Percentiles rank a stretch among this genome's conserved stretches.
Evolutionary conservation across 2,329 filamentous ascomycete species (phyloP).

Genomic region (Ophiocordyceps camponoti-leonardi): DNA sequence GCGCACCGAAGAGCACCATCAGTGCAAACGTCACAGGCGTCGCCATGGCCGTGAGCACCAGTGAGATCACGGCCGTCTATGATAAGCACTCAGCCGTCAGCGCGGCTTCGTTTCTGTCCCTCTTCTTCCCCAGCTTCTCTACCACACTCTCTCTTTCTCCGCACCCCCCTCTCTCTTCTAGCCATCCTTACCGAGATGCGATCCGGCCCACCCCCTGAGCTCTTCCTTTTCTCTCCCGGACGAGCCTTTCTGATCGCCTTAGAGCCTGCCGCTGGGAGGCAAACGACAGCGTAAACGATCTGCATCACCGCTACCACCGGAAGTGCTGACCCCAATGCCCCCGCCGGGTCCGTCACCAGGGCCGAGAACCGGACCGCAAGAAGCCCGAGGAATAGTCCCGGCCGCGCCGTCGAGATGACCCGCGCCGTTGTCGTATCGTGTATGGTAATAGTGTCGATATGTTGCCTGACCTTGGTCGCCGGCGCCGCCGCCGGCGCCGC

Average conservation of each 20-base stretch:
- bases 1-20: conserved; percentile 81
- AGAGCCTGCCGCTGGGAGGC: conserved; percentile 42
- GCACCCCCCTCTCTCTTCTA: neutral
- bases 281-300: conserved; percentile 40
- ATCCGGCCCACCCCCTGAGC: conserved; percentile 24
- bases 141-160: neutral
- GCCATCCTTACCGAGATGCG: conserved; percentile 24
- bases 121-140: neutral
- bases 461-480: neutral
- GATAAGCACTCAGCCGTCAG: neutral
- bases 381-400: conserved; percentile 45
- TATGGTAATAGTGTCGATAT: conserved; percentile 14
- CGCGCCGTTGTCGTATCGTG: conserved; percentile 20
- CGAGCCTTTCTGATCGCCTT: conserved; percentile 30
- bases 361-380: conserved; percentile 46
- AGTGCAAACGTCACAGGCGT: conserved; percentile 44
- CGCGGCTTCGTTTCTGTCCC: neutral
- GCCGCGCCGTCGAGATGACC: conserved; percentile 49
- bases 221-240: conserved; percentile 36
- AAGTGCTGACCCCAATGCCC: conserved; percentile 42
- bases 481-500: neutral
- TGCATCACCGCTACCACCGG: conserved; percentile 49
- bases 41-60: conserved; percentile 49
- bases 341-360: conserved; percentile 53
- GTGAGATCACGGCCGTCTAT: conserved; percentile 27